Evolutionary conservation across 768 basidiomycete species (phyloP).

Genomic region (Boletus reticuloceps): DNA sequence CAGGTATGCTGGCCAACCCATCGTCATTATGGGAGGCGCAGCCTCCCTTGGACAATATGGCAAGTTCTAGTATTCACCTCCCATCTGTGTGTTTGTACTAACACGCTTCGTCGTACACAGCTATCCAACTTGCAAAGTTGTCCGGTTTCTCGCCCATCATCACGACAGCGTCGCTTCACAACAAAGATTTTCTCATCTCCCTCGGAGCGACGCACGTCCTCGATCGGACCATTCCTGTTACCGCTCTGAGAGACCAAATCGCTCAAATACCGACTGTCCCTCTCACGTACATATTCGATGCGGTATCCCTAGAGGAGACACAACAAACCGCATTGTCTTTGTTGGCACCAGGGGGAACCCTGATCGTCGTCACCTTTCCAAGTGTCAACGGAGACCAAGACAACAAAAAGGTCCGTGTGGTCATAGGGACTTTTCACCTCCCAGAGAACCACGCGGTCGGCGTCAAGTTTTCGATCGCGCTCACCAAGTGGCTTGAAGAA

Average conservation of each 20-base stretch:
- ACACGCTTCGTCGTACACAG: conserved; percentile 3
- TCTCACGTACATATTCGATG: conserved; percentile 24
- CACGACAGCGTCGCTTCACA: conserved; percentile 36
- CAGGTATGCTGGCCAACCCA: conserved; percentile 31
- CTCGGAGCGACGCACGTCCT: conserved; percentile 39
- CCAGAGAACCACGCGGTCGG: conserved; percentile 10
- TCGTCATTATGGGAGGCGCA: conserved; percentile 37
- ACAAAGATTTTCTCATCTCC: conserved; percentile 27
- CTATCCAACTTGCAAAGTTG: conserved; percentile 33
- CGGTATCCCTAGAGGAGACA: conserved; percentile 33
- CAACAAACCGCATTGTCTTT: conserved; percentile 29
- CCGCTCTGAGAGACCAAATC: conserved; percentile 5
- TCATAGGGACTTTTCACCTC: conserved; percentile 1
- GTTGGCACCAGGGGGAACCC: conserved; percentile 29
- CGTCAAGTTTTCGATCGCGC: conserved; percentile 4
- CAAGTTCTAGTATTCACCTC: background rate
- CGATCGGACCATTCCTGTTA: conserved; percentile 24
- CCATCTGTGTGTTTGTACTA: background rate
- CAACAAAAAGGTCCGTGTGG: background rate
- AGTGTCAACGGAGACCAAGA: background rate
- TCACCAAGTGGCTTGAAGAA: conserved; percentile 16
- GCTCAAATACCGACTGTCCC: conserved; percentile 1
- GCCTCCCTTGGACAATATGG: conserved; percentile 38
- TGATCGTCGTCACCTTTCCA: conserved; percentile 13
- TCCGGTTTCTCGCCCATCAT: conserved; percentile 37